These are phyloP conservation scores for Neurospora africana DNA, from an alignment of 495 filamentous ascomycete species.

Conservation along the genomic window DNA sequence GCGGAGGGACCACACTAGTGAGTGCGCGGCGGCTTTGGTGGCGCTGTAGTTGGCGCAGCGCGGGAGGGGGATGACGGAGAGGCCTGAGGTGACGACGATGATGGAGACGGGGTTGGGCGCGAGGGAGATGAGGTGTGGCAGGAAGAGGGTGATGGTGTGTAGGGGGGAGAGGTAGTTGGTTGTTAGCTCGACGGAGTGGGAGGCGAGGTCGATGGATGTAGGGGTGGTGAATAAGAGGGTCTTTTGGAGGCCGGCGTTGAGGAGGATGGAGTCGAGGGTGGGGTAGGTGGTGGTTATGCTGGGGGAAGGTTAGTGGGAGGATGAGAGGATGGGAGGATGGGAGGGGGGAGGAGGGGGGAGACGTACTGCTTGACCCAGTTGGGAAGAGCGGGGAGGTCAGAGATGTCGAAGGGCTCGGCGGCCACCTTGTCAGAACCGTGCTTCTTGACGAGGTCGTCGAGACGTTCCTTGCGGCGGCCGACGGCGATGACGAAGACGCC, in stretches of 20 bases:
- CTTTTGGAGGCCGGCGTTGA: slow-evolving; percentile 51
- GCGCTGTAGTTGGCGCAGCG: slow-evolving; percentile 46
- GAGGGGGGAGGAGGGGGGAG: not conserved
- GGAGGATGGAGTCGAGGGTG: slow-evolving; percentile 43
- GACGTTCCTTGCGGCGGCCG: slow-evolving; percentile 54
- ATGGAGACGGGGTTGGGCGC: slow-evolving; percentile 27
- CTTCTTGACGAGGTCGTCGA: slow-evolving; percentile 50
- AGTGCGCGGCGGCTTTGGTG: slow-evolving; percentile 49
- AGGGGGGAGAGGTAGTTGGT: slow-evolving; percentile 62
- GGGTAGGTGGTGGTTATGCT: slow-evolving; percentile 49
- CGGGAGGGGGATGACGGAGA: slow-evolving; percentile 43
- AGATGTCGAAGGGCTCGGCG: slow-evolving; percentile 52
- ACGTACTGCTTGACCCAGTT: slow-evolving; percentile 42
- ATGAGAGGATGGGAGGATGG: not conserved
- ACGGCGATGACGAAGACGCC: slow-evolving; percentile 51
- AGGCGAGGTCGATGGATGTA: slow-evolving; percentile 40
- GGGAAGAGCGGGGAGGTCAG: slow-evolving; percentile 47
- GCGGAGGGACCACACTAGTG: slow-evolving; percentile 45
- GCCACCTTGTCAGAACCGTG: slow-evolving; percentile 45
- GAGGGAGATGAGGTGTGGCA: slow-evolving; percentile 46
- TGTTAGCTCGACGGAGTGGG: slow-evolving; percentile 44
- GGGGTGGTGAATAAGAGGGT: slow-evolving; percentile 52
- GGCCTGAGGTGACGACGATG: slow-evolving; percentile 41
- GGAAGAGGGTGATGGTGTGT: slow-evolving; percentile 49
- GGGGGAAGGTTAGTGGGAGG: not conserved